Percentiles rank a stretch among this genome's conserved stretches.
Evolutionary conservation across 2,329 filamentous ascomycete species (phyloP).

Genomic region (Albifimbria verrucaria): DNA sequence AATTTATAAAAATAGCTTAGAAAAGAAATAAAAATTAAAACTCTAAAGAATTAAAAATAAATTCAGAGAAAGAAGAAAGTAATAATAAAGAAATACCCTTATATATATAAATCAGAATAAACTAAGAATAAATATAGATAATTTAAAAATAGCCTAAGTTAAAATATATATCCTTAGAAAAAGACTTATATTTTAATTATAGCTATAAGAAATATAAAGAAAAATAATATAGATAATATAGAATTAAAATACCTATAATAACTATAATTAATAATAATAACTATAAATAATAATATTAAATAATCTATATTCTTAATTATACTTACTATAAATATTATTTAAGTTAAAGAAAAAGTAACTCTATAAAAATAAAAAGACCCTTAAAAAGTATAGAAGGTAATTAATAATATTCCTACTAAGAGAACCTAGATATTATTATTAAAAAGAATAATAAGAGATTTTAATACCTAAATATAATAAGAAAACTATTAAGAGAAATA

Average conservation of each 20-base stretch:
- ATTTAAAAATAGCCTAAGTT: not conserved
- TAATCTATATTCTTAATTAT: not conserved
- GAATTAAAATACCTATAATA: not conserved
- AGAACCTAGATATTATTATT: conserved; percentile 12
- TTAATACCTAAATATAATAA: conserved; percentile 2
- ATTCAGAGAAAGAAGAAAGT: not conserved
- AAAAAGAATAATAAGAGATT: not conserved
- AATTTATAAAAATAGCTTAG: not conserved
- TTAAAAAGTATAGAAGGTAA: conserved; percentile 6
- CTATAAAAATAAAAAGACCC: not conserved
- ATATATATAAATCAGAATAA: not conserved
- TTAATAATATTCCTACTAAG: conserved; percentile 10
- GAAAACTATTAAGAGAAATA: not conserved
- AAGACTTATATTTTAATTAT: not conserved
- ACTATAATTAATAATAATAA: not conserved
- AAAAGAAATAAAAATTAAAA: no score
- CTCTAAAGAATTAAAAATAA: not conserved
- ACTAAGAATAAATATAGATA: not conserved
- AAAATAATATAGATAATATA: not conserved
- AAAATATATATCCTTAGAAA: not conserved
- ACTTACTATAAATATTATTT: not conserved
- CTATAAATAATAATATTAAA: not conserved
- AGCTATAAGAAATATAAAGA: not conserved
- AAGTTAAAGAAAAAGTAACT: not conserved
- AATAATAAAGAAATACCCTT: not conserved